Conservation (phyloP, 768 basidiomycete species). For the Gautieria morchelliformis region DNA sequence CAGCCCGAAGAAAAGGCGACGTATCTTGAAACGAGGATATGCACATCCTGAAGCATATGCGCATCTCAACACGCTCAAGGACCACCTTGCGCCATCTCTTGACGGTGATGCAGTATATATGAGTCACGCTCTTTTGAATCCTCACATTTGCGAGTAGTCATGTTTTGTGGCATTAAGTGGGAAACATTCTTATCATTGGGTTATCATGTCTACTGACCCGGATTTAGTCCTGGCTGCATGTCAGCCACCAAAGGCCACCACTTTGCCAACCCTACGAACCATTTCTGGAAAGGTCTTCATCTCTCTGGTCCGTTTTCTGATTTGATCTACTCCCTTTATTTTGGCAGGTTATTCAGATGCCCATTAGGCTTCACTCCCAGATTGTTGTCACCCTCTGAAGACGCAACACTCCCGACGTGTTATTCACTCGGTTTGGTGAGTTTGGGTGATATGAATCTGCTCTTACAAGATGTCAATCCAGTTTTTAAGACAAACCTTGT, state of each 20-base stretch:
- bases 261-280: slow-evolving; percentile 71
- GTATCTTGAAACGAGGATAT: slow-evolving; percentile 31
- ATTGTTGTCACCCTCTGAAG: slow-evolving; percentile 46
- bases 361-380: slow-evolving; percentile 46
- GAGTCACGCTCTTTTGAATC: neutral
- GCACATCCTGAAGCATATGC: slow-evolving; percentile 43
- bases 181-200: slow-evolving; percentile 10
- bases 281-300: slow-evolving; percentile 71
- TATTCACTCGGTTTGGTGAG: slow-evolving; percentile 62
- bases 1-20: neutral
- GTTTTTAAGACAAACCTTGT: slow-evolving; percentile 65
- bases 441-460: neutral
- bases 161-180: slow-evolving; percentile 85
- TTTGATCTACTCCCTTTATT: neutral
- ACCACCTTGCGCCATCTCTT: slow-evolving; percentile 41
- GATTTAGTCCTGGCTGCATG: slow-evolving; percentile 49
- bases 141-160: slow-evolving; percentile 31
- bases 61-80: slow-evolving; percentile 41
- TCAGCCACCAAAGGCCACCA: slow-evolving; percentile 70
- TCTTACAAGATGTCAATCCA: neutral
- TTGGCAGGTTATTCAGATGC: neutral
- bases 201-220: neutral
- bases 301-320: slow-evolving; percentile 38
- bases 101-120: slow-evolving; percentile 39
- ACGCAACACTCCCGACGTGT: slow-evolving; percentile 44